Conservation (phyloP, 2,329 filamentous ascomycete genomes). For the Nigrograna mackinnonii region DNA sequence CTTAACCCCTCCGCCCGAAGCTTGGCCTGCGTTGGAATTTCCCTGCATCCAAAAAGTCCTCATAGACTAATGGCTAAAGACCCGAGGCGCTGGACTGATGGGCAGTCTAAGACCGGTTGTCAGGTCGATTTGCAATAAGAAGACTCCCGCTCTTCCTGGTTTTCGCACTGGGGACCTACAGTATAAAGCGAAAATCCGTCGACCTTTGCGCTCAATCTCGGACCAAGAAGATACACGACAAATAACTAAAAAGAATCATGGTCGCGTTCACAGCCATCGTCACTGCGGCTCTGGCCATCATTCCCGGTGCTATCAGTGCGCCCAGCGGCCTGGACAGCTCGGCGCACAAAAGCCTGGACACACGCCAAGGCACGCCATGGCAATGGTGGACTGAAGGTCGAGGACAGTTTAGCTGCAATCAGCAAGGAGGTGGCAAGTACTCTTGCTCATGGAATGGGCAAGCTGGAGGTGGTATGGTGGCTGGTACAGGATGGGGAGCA, state of each 20-base stretch:
- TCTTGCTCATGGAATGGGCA: constrained; percentile 16
- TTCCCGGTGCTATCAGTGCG: constrained; percentile 25
- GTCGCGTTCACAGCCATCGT: too few species aligned
- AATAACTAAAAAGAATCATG: too few species aligned
- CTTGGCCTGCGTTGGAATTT: constrained; percentile 8
- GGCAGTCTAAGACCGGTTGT: constrained; percentile 8
- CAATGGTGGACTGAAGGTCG: constrained; percentile 17
- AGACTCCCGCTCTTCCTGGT: not conserved
- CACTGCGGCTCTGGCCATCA: constrained; percentile 25
- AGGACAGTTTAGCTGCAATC: constrained; percentile 16
- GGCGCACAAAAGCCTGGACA: constrained; percentile 6
- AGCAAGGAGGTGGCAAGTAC: constrained; percentile 18
- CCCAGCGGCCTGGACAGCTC: constrained; percentile 12
- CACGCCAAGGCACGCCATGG: constrained; percentile 11
- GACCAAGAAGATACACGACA: too few species aligned
- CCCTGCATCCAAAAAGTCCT: constrained; percentile 5
- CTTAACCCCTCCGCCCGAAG: constrained; percentile 8
- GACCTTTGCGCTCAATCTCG: too few species aligned
- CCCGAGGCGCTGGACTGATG: constrained; percentile 5
- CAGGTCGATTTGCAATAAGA: not conserved
- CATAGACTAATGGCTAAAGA: constrained; percentile 15
- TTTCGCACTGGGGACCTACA: not conserved
- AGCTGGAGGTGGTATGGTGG: constrained; percentile 15
- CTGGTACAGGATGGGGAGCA: constrained; percentile 13
- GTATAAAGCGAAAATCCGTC: not conserved